Evolutionary conservation across 164 flowering plant species (phyloP), one percentile per base, ranked within the genome.

Genomic region (Vitis rotundifolia): DNA sequence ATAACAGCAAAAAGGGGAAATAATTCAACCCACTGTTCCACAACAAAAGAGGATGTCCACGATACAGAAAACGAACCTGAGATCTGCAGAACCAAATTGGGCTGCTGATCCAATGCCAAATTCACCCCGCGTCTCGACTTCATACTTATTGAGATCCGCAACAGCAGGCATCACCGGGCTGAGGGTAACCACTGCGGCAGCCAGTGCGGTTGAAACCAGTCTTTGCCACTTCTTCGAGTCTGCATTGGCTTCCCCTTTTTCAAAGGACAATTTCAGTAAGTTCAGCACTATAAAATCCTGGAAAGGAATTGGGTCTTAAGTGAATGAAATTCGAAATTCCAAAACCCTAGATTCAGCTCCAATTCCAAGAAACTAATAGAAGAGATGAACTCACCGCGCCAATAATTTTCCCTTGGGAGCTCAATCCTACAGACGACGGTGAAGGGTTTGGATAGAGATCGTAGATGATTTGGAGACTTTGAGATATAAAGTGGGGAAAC

Each of bases 31-130:
- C 44, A 5, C 7, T 37, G 5, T 6, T 37, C 44, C 44, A 37
- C 44, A 37, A 37, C 44, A 0, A 37, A 37, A 37, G 44, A 37
- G 0, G 44, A 37, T 5, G 44, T 6, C 44, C 44, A 37, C 7
- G 3, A 37, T 37, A 6, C 8, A 59, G 9, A 15, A 52, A 62
- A 15, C 48, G 37, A 5, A 91, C 97, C 71, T 93, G 74, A 95
- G 89, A 72, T 95, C 98, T 4, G 98, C 98, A 58, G 94, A 90
- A 61, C 97, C 99, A 54, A 79, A 95, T 75, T 93, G 98, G 28
- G 98, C 98, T 0, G 99, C 99, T 0, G 98, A 95, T 18, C 99
- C 99, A 11, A 93, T 95, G 28, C 98, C 98, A 29, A 95, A 95
- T 72, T 95, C 99, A 14, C 98, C 99, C 0, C 98, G 84, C 5